phyloP scores from a whole-genome alignment of 768 basidiomycete species.

The Naganishia friedmannii region DNA sequence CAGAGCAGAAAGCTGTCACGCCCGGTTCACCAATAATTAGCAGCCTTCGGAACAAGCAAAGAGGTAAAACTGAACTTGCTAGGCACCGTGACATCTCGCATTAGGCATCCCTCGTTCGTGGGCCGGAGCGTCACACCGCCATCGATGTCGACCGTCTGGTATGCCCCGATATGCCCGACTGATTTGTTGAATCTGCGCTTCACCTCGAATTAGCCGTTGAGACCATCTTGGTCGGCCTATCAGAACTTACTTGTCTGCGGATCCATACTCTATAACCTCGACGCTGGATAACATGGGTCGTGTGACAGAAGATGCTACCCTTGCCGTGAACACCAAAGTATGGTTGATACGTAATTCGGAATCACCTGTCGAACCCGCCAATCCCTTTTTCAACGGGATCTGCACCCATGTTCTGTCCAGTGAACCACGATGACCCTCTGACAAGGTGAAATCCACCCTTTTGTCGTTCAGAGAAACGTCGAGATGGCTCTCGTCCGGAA shows the following conservation, averaged over 20 bases:
- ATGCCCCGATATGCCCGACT: constrained; percentile 43
- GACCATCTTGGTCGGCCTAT: too few relatives aligned
- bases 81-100: constrained; percentile 47
- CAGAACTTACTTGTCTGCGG: constrained; percentile 34
- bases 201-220: not conserved
- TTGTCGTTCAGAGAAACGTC: constrained; percentile 34
- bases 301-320: not conserved
- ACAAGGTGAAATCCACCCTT: constrained; percentile 30
- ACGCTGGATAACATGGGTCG: constrained; percentile 42
- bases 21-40: too few relatives aligned
- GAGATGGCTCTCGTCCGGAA: constrained; percentile 42
- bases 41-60: not conserved
- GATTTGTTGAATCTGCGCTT: constrained; percentile 38
- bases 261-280: constrained; percentile 48
- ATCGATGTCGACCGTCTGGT: constrained; percentile 41
- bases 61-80: constrained; percentile 33
- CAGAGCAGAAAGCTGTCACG: constrained; percentile 40
- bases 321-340: constrained; percentile 2
- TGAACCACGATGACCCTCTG: constrained; percentile 35
- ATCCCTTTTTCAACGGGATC: constrained; percentile 32
- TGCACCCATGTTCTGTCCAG: constrained; percentile 47
- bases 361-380: constrained; percentile 29
- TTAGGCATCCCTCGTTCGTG: constrained; percentile 48
- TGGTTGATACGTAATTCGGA: not conserved
- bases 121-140: constrained; percentile 43